Base-by-base conservation (phyloP, 2,329 filamentous ascomycete species). In the Dendryphion nanum region DNA sequence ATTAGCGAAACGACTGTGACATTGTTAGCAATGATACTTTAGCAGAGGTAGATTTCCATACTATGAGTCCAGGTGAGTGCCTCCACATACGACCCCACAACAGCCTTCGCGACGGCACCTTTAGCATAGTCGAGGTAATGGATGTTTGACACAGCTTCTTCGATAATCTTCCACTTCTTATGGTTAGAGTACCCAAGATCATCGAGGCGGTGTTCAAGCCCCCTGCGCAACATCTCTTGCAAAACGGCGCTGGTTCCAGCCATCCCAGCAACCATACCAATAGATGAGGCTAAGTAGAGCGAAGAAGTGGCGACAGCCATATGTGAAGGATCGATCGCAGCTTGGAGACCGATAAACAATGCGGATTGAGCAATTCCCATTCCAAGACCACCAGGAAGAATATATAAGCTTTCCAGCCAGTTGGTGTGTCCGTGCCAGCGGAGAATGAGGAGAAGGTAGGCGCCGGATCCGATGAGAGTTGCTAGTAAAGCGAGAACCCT, bases 401-500 rank as follows among this genome's bases (percentile, higher is more conserved):
- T 58, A 33, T 59, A 59, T 0, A 58, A 26, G 3, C 50, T 54
- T 33, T 59, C 56, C 14, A 52, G 35, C 47, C 47, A 52, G 19
- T 52, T 54, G 3, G 57, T 60, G 28, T 55, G 35, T 2, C 55
- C 55, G 21, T 53, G 51, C 57, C 58, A 61, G 16, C 53, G 50
- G 3, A 60, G 20, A 10, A 60, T 51, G 10, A 61, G 18, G 2
- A 59, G 44, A 10, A 50, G 18, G 24, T 57, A 61, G 14, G 48
- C 45, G n/a, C 42, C 28, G 4, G 52, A 45, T 2, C 48, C 44
- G n/a, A 44, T 30, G 6, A 50, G 17, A 0, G 51, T 53, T 5
- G 56, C 51, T 2, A 48, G 20, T 3, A 55, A 35, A 7, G 46
- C 51, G 6, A 54, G 38, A 6, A 30, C 16, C 35, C 58, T 59